A percentile compares a stretch with the other conserved stretches of the same genome.
phyloP scores from a whole-genome alignment of 352 stramenopile genomes.

The Globisporangium perplexum region DNA sequence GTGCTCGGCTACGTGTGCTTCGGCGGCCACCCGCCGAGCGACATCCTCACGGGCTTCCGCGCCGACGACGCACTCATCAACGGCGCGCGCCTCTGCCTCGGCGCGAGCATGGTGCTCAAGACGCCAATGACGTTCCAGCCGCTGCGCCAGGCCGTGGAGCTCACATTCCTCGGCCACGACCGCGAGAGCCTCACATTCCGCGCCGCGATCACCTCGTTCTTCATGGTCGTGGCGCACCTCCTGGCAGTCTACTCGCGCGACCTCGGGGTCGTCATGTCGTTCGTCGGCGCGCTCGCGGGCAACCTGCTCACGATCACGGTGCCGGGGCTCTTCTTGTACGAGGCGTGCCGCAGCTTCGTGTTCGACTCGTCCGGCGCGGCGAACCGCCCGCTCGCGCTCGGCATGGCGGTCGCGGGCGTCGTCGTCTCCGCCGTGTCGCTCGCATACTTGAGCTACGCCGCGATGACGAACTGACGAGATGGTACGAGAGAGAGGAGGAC shows the following conservation, averaged over 20 bases:
- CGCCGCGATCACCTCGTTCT: slow-evolving; percentile 53
- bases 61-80: slow-evolving; percentile 73
- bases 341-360: slow-evolving; percentile 53
- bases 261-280: slow-evolving; percentile 70
- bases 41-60: slow-evolving; percentile 76
- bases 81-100: slow-evolving; percentile 62
- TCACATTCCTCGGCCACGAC: slow-evolving; percentile 64
- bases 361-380: slow-evolving; percentile 34
- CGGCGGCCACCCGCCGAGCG: slow-evolving; percentile 72
- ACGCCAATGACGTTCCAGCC: slow-evolving; percentile 85
- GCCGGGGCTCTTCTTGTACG: slow-evolving; percentile 70
- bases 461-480: slow-evolving; percentile 23
- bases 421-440: slow-evolving; percentile 59
- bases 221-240: slow-evolving; percentile 60
- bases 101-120: slow-evolving; percentile 74
- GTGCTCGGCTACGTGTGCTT: slow-evolving; percentile 78
- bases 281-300: slow-evolving; percentile 64
- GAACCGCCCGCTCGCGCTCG: slow-evolving; percentile 41
- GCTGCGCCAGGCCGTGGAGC: slow-evolving; percentile 67
- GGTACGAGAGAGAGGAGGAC: not conserved
- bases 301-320: slow-evolving; percentile 69
- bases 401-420: slow-evolving; percentile 42
- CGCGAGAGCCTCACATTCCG: slow-evolving; percentile 70
- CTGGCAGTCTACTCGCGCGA: slow-evolving; percentile 57
- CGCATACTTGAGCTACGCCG: slow-evolving; percentile 61